Evolutionary conservation across 2,329 filamentous ascomycete genomes (phyloP), one percentile per base, ranked within the genome.

Genomic region (Beauveria asiatica): DNA sequence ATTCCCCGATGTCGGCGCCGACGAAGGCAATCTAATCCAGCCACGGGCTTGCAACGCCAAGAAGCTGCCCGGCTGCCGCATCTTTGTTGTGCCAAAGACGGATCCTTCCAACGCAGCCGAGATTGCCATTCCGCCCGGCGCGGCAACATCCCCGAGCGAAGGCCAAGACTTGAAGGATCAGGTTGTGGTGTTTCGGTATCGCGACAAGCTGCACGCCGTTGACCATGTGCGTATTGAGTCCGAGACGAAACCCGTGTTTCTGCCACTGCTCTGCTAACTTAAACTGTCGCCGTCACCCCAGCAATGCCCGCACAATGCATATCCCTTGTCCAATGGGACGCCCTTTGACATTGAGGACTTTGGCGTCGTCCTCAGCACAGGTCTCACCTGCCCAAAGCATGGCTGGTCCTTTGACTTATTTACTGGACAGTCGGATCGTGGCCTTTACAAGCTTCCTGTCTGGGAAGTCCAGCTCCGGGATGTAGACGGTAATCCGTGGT

Each of bases 271-370:
- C 9, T 27, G 50, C 50, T 53, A 53, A 53, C n/a, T n/a, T n/a
- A n/a, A n/a, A n/a, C 30, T 37, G 49, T 52, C 33, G 16, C 21
- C 58, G 49, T 57, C 39, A 10, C 50, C 21, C 19, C 8, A 87
- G 84, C 76, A 79, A 76, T 90, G 87, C 61, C 87, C 87, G 1
- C 87, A 90, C 65, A 83, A 82, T 1, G 81, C 85, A 0, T 89
- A 81, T 61, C 86, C 87, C 0, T 76, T 90, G 1, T 87, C 85
- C 0, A 78, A 81, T 48, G 85, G 83, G 0, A 80, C 72, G 0
- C 76, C 85, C 0, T 89, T 88, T 61, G 87, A 90, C 58, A 89
- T 90, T 65, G 87, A 90, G 65, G 87, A 90, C 62, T 90, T 89
- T 67, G 86, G 87, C 0, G 73, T 87, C 2, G 75, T 80, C 5